Percentiles rank a stretch among this genome's conserved stretches.
Evolutionary conservation across 306 rosid species (phyloP).

Genomic region (Elaeagnus macrophylla): DNA sequence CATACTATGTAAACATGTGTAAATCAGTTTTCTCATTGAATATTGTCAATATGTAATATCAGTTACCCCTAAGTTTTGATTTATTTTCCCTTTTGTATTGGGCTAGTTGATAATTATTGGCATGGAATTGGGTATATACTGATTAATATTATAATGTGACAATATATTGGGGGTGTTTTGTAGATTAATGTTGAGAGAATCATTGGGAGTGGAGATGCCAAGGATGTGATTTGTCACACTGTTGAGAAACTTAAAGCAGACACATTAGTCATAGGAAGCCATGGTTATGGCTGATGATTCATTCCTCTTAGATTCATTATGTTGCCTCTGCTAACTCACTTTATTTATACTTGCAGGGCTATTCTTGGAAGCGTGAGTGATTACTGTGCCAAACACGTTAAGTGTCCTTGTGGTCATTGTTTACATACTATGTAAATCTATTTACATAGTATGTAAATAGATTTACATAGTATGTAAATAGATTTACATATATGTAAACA

Average conservation of each 20-base stretch:
- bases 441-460: too few relatives aligned
- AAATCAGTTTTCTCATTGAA: too few relatives aligned
- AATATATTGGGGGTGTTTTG: neutral
- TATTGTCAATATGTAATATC: too few relatives aligned
- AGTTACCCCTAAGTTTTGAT: neutral
- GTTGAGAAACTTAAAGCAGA: constrained; percentile 55
- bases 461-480: too few relatives aligned
- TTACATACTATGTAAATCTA: too few relatives aligned
- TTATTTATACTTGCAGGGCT: constrained; percentile 35
- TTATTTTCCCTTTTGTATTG: too few relatives aligned
- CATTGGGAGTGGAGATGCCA: constrained; percentile 62
- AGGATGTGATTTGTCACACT: constrained; percentile 51
- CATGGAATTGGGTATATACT: neutral
- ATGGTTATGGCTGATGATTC: constrained; percentile 44
- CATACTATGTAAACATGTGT: too few relatives aligned
- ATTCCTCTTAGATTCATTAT: neutral
- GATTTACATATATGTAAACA: too few relatives aligned
- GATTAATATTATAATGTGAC: neutral
- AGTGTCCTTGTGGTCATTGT: constrained; percentile 78
- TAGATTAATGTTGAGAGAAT: constrained; percentile 52
- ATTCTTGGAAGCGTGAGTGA: constrained; percentile 84
- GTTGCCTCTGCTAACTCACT: neutral
- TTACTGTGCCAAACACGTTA: constrained; percentile 57
- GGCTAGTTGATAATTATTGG: too few relatives aligned
- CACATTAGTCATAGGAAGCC: constrained; percentile 76